A percentile compares a stretch with the other conserved stretches of the same genome.
These are phyloP conservation scores for Pyrenophora tritici-repentis DNA, from an alignment of 2,329 filamentous ascomycete genomes.

Conservation along the genomic window DNA sequence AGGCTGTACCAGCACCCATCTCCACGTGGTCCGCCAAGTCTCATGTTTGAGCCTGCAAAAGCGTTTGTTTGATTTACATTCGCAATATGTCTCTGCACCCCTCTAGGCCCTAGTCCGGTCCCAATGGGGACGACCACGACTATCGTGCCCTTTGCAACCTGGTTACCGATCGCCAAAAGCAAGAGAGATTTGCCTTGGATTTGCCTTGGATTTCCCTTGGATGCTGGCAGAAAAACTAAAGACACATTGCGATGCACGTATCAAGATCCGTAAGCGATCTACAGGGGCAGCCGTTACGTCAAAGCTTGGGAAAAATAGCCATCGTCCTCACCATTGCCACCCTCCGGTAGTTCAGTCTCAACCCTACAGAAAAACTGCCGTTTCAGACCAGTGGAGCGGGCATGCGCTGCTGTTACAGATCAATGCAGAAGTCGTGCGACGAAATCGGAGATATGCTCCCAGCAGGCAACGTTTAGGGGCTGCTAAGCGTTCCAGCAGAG, in stretches of 20 bases:
- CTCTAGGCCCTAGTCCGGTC: constrained; percentile 20
- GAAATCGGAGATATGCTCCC: constrained; percentile 11
- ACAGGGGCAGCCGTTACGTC: constrained; percentile 26
- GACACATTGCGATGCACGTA: constrained; percentile 14
- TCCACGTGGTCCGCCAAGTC: constrained; percentile 41
- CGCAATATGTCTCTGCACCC: constrained; percentile 29
- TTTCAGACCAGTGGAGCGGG: constrained; percentile 30
- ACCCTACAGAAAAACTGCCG: constrained; percentile 11
- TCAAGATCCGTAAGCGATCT: constrained; percentile 21
- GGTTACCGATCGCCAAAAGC: constrained; percentile 3
- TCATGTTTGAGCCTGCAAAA: constrained; percentile 23
- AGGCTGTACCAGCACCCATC: not conserved
- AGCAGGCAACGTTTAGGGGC: constrained; percentile 13
- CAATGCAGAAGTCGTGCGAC: constrained; percentile 17
- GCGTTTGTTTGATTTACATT: constrained; percentile 34
- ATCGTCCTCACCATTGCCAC: constrained; percentile 22
- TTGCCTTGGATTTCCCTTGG: not conserved
- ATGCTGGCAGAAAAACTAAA: constrained; percentile 4
- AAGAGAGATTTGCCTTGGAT: constrained; percentile 3
- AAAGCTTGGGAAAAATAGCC: constrained; percentile 23
- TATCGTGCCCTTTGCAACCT: not conserved
- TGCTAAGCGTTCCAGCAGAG: constrained; percentile 26
- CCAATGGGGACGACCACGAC: constrained; percentile 11
- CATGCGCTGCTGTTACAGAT: constrained; percentile 22
- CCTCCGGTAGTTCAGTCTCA: constrained; percentile 18